Conservation (phyloP, 129 eudicot genomes). For the Scalesia atractyloides region DNA sequence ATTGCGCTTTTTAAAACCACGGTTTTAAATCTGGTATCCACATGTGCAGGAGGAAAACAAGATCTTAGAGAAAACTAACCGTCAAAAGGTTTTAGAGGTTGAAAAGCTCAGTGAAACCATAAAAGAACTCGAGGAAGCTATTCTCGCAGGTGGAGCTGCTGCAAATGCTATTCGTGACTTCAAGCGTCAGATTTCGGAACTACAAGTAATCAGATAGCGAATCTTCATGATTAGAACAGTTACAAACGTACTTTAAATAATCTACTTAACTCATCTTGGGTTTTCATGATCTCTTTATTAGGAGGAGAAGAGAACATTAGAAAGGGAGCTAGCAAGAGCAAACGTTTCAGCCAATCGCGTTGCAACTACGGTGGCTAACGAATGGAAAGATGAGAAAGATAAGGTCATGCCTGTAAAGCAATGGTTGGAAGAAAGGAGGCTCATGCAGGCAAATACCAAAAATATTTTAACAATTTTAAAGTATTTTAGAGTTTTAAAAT, state of each 20-base stretch:
- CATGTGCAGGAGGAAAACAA: constrained; percentile 78
- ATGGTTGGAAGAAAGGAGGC: constrained; percentile 88
- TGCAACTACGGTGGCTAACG: constrained; percentile 86
- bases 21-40: background rate
- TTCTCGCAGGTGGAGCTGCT: constrained; percentile 87
- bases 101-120: constrained; percentile 88
- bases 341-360: constrained; percentile 84
- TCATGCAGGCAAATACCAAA: constrained; percentile 58
- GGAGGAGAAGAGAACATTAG: constrained; percentile 90
- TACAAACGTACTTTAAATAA: background rate
- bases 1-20: background rate
- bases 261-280: background rate
- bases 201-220: constrained; percentile 47
- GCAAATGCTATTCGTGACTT: constrained; percentile 77
- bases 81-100: constrained; percentile 86
- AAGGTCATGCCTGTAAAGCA: constrained; percentile 91
- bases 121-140: constrained; percentile 88
- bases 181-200: constrained; percentile 65
- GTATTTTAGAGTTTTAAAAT: background rate
- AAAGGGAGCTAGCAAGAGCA: constrained; percentile 90
- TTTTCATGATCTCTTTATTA: constrained; percentile 27
- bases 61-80: constrained; percentile 78
- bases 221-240: background rate
- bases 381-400: constrained; percentile 91
- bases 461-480: background rate